Percentiles rank a stretch among this genome's conserved stretches.
These are phyloP conservation scores for Podaxis sp. DNA, from an alignment of 768 basidiomycete genomes.

Conservation along the genomic window DNA sequence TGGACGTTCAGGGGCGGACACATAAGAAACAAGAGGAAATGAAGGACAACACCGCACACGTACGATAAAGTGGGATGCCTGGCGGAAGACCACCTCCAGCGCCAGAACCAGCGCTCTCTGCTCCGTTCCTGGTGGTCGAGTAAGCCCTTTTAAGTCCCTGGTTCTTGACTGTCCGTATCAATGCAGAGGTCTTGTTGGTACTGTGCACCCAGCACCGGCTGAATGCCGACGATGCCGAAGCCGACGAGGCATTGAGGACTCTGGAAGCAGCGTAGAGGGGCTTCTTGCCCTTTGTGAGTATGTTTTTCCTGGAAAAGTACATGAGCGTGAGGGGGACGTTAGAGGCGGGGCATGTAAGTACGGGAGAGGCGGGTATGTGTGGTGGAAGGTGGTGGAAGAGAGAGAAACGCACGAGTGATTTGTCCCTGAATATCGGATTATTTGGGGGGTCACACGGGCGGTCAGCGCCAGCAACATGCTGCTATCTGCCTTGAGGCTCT, in stretches of 20 bases:
- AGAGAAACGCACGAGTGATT: neutral
- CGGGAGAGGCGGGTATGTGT: no score
- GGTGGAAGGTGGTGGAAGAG: neutral
- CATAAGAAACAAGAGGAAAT: slow-evolving; percentile 3
- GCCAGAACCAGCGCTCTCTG: slow-evolving; percentile 23
- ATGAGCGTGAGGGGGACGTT: slow-evolving; percentile 26
- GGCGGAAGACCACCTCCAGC: slow-evolving; percentile 18
- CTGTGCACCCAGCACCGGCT: slow-evolving; percentile 53
- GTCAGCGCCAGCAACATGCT: neutral
- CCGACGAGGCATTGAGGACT: slow-evolving; percentile 50
- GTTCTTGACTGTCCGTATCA: slow-evolving; percentile 44
- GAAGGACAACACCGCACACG: slow-evolving; percentile 23
- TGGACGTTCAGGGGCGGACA: slow-evolving; percentile 23
- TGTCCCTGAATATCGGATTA: neutral
- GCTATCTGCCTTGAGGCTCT: neutral
- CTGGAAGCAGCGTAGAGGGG: slow-evolving; percentile 59
- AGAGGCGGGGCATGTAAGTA: neutral
- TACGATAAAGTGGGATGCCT: slow-evolving; percentile 54
- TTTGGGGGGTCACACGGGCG: neutral
- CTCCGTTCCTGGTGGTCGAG: slow-evolving; percentile 31
- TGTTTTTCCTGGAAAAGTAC: slow-evolving; percentile 52
- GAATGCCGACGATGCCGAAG: slow-evolving; percentile 48
- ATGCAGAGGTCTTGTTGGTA: slow-evolving; percentile 51
- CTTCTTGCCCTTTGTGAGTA: slow-evolving; percentile 50
- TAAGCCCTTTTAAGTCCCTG: slow-evolving; percentile 38